phyloP scores from a whole-genome alignment of 2,329 filamentous ascomycete species.

The Furcasterigmium sp. region DNA sequence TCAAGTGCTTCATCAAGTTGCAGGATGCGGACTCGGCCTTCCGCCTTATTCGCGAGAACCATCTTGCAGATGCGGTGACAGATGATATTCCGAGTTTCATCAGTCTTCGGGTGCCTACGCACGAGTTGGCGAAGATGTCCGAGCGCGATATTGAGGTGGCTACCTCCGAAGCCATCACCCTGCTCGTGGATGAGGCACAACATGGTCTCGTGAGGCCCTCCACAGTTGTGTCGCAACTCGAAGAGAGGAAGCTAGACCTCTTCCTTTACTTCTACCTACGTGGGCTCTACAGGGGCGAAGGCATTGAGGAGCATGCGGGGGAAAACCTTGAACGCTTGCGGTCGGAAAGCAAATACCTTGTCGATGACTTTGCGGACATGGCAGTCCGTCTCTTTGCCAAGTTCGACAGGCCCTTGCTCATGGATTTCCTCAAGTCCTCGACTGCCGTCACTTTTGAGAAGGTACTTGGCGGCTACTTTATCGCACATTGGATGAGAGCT shows the following conservation, averaged over 20 bases:
- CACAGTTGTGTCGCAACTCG: slow-evolving; percentile 73
- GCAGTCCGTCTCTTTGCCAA: slow-evolving; percentile 81
- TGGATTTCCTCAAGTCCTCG: slow-evolving; percentile 81
- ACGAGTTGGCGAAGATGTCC: slow-evolving; percentile 60
- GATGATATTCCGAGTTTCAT: slow-evolving; percentile 91
- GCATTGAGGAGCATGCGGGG: slow-evolving; percentile 47
- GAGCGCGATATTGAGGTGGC: slow-evolving; percentile 69
- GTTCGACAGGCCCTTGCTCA: slow-evolving; percentile 73
- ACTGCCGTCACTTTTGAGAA: slow-evolving; percentile 86
- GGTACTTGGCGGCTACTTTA: slow-evolving; percentile 27
- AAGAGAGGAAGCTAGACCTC: slow-evolving; percentile 58
- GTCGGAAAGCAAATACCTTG: slow-evolving; percentile 59
- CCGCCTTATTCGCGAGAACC: slow-evolving; percentile 77
- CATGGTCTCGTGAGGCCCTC: slow-evolving; percentile 78
- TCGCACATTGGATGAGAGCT: too few relatives aligned
- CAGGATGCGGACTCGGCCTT: slow-evolving; percentile 91
- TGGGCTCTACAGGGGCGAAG: slow-evolving; percentile 75
- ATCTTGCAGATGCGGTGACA: slow-evolving; percentile 81
- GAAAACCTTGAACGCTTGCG: slow-evolving; percentile 53
- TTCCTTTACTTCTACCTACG: slow-evolving; percentile 93
- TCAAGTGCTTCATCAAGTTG: slow-evolving; percentile 83
- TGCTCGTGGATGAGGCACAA: slow-evolving; percentile 87
- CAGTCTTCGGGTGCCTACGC: slow-evolving; percentile 73
- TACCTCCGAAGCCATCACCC: slow-evolving; percentile 75
- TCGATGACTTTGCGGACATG: slow-evolving; percentile 83